Conservation (phyloP, 2,329 filamentous ascomycete genomes). For the Calonectria hawksworthii region DNA sequence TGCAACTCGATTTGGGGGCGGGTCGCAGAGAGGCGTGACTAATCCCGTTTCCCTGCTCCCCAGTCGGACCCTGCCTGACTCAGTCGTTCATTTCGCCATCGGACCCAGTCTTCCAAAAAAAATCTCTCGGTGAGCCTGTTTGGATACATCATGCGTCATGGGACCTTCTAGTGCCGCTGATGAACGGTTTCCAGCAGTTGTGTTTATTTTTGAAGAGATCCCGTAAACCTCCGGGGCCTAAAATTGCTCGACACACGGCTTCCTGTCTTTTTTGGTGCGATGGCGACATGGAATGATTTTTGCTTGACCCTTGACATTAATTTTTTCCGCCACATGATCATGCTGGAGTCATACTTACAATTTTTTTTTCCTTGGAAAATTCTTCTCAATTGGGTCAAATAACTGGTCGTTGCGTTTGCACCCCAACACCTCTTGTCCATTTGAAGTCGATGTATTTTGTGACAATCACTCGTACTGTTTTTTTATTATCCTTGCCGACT, state of each 20-base stretch:
- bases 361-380: neutral
- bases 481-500: neutral
- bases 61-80: slow-evolving; percentile 1
- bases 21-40: neutral
- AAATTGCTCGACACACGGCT: neutral
- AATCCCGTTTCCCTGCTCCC: neutral
- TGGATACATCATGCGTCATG: neutral
- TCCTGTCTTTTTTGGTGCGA: neutral
- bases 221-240: neutral
- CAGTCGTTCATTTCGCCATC: slow-evolving; percentile 2
- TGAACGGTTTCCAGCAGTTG: neutral
- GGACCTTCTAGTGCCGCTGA: neutral
- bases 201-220: neutral
- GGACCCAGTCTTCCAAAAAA: neutral
- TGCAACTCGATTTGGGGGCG: neutral
- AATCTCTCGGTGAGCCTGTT: slow-evolving; percentile 4
- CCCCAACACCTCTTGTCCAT: neutral
- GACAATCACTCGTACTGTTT: neutral
- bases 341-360: neutral
- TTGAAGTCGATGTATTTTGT: neutral
- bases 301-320: neutral
- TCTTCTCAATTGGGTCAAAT: neutral
- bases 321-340: neutral
- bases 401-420: neutral
- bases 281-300: neutral